Percentiles rank a stretch among this genome's conserved stretches.
Conservation (phyloP, 1,284 basidiomycete species). For the Pseudozyma sp. region DNA sequence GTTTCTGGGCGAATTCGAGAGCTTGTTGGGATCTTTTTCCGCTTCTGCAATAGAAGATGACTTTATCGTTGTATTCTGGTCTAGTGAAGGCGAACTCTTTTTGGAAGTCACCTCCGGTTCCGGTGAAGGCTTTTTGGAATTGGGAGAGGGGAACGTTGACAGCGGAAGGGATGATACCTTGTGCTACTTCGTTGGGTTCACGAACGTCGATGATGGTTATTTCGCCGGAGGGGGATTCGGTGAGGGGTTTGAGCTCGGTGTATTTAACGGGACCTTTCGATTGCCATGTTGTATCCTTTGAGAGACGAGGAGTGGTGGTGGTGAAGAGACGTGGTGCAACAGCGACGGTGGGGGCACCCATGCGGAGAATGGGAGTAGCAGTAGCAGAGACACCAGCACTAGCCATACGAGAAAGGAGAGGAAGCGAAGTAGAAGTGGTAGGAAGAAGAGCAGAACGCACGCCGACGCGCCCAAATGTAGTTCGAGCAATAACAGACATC, state of each 20-base stretch:
- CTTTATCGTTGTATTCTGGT: conserved; percentile 79
- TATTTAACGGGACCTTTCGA: conserved; percentile 75
- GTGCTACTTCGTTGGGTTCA: conserved; percentile 90
- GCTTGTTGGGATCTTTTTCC: conserved; percentile 87
- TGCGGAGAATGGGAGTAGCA: background rate
- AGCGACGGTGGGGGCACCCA: background rate
- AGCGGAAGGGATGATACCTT: conserved; percentile 93
- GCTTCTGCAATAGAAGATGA: conserved; percentile 94
- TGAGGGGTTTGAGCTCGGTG: conserved; percentile 84
- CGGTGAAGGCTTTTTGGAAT: conserved; percentile 78
- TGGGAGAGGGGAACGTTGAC: conserved; percentile 91
- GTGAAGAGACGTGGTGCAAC: conserved; percentile 1
- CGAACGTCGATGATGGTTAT: conserved; percentile 77
- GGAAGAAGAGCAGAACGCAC: background rate
- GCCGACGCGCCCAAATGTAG: no score
- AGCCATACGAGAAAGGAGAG: background rate
- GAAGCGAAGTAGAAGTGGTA: background rate
- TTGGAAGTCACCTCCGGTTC: conserved; percentile 67
- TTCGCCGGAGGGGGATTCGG: conserved; percentile 80
- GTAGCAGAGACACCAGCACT: background rate
- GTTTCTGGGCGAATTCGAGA: conserved; percentile 82
- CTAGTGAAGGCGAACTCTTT: conserved; percentile 83
- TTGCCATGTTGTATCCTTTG: conserved; percentile 55
- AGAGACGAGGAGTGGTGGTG: conserved; percentile 1
- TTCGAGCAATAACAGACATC: no score